Evolutionary conservation across 495 filamentous ascomycete species (phyloP), one percentile per base, ranked within the genome.

Genomic region (Neurospora sublineolata): DNA sequence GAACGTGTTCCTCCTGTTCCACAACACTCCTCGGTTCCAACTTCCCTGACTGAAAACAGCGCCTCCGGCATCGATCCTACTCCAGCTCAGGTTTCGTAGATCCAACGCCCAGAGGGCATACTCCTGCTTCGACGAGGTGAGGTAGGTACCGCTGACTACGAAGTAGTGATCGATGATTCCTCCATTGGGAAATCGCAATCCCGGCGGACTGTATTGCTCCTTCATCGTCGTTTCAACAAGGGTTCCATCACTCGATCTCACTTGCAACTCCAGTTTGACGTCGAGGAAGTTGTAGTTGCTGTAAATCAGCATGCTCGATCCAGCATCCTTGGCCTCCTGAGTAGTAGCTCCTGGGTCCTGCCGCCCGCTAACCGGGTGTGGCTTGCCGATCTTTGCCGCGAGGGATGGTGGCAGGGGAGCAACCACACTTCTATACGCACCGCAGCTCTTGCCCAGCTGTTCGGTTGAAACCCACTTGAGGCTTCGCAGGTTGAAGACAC

Each of bases 211-310:
- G 38, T 91, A 92, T 37, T 88, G 86, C 30, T 92, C 93, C 67
- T 89, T 88, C 94, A 99, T 97, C 12, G 92, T 86, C 75, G 92
- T 94, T 77, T 98, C 95, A 4, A 87, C 85, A 73, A 99, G 82
- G 10, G 89, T 90, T 64, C 96, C 95, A 79, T 99, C 94, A 37
- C 92, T 88, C 16, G 89, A 78, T 69, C 95, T 88, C 60, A 99
- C 87, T 77, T 98, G 96, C 38, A 99, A 84, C 78, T 98, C 95
- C 27, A 99, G 81, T 77, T 97, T 98, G 73, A 98, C 95, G 73
- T 98, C 94, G 42, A 98, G 79, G 78, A 99, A 99, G 80, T 99
- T 98, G 79, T 98, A 99, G 77, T 99, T 99, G 46, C 95, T 98
- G 79, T 99, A 99, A 38, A 99, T 96, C 69, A 99, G 86, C 93